Evolutionary conservation across 441 rosid genomes (phyloP), one percentile per base, ranked within the genome.

Genomic region (Melastoma candidum): DNA sequence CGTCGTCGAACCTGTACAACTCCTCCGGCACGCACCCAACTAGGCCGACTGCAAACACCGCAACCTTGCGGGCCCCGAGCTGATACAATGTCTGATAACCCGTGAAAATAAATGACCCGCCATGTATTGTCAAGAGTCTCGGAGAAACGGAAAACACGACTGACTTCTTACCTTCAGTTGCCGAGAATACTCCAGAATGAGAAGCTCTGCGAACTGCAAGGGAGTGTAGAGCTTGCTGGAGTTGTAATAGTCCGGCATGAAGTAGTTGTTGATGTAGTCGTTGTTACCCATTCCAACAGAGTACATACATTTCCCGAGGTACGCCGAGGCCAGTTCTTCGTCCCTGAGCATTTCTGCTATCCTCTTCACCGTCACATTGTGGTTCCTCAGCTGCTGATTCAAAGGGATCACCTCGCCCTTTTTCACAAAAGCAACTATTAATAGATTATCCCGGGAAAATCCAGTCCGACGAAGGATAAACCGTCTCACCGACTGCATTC

Each of bases 1-100:
- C 44, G 11, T 17, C 13, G 3, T 47, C 53, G 13, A 55, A 36
- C 13, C 26, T 41, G 0, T 45, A 17, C 13, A 32, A 3, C 45
- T 11, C 45, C n/a, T 3, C 2, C 1, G 74, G 77, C 3, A 17
- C n/a, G 51, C 71, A 53, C 1, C 74, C 77, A 1, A 72, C 7
- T 7, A 39, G 58, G 12, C 65, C 64, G 1, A 72, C 26, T 9
- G 56, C 71, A 9, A 59, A 14, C 25, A 68, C 12, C 22, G 58
- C 68, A 47, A 68, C 54, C 64, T 68, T 72, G 58, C 71, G 65
- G 14, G 68, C 76, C 44, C 73, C 76, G 7, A 11, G 11, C 3
- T 25, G 36, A 46, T 67, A 57, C 57, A 67, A n/a, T 1, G 3
- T 58, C 69, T 67, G 41, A 36, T 36, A 36, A 36, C 1, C 41